phyloP scores from a whole-genome alignment of 139 green algal genomes.

The Chlamydomonas incerta region DNA sequence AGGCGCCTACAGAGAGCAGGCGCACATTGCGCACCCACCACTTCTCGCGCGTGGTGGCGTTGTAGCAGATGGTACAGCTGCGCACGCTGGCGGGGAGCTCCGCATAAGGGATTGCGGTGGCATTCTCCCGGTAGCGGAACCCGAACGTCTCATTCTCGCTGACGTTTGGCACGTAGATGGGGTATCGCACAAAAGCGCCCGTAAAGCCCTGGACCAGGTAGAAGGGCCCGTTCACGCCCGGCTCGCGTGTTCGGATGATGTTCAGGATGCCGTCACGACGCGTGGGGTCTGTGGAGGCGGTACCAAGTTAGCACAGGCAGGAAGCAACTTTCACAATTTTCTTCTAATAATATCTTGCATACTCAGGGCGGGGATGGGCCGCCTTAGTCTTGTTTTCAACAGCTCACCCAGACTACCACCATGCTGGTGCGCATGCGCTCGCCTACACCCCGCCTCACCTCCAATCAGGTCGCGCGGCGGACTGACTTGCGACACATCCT shows the following conservation, averaged over 20 bases:
- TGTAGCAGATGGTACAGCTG: conserved; percentile 45
- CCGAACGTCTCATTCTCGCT: conserved; percentile 22
- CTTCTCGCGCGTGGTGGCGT: conserved; percentile 40
- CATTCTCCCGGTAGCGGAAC: conserved; percentile 8
- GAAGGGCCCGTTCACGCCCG: conserved; percentile 10
- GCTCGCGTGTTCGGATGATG: not conserved
- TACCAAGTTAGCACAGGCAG: too few species aligned
- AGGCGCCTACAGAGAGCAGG: too few species aligned
- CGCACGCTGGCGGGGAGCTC: conserved; percentile 13
- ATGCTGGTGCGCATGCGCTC: not conserved
- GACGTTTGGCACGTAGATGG: conserved; percentile 24
- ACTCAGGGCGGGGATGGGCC: too few species aligned
- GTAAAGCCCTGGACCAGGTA: conserved; percentile 10
- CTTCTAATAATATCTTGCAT: too few species aligned
- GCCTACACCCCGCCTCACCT: conserved; percentile 3
- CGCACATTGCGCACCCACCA: too few species aligned
- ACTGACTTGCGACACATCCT: conserved; percentile 22
- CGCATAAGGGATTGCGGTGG: not conserved
- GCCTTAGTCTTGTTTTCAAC: too few species aligned
- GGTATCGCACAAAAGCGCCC: conserved; percentile 31
- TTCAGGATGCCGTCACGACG: conserved; percentile 8
- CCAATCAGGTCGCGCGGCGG: conserved; percentile 19
- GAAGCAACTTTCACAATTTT: too few species aligned
- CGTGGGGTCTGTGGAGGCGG: not conserved
- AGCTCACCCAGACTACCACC: too few species aligned